phyloP scores from a whole-genome alignment of 208 protist species.

The Jaenimonas drosophilae region DNA sequence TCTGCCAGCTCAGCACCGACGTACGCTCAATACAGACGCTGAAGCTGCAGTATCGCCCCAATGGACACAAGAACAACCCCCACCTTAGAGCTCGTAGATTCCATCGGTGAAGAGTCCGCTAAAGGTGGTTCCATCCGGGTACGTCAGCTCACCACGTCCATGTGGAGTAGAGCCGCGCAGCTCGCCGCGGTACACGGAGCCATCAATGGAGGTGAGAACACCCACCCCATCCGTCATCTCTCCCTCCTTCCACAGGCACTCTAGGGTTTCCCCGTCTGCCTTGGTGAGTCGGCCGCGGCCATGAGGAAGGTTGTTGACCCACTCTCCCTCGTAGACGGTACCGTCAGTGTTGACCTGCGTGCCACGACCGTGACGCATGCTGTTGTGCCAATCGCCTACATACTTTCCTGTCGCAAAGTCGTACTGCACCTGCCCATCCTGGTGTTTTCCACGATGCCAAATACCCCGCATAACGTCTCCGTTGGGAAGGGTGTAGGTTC shows the following conservation, averaged over 20 bases:
- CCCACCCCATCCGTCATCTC: slow-evolving; percentile 40
- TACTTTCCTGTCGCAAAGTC: slow-evolving; percentile 42
- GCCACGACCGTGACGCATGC: slow-evolving; percentile 46
- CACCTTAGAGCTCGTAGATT: slow-evolving; percentile 52
- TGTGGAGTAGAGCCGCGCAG: slow-evolving; percentile 54
- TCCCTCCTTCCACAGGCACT: slow-evolving; percentile 55
- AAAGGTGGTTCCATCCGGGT: slow-evolving; percentile 78
- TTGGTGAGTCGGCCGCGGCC: slow-evolving; percentile 61
- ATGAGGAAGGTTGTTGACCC: slow-evolving; percentile 46
- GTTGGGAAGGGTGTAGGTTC: slow-evolving; percentile 57
- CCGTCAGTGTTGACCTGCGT: slow-evolving; percentile 56
- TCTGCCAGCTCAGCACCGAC: too few species aligned
- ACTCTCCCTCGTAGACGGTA: slow-evolving; percentile 78
- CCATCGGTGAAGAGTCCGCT: slow-evolving; percentile 61
- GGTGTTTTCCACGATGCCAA: slow-evolving; percentile 60
- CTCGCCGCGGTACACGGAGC: slow-evolving; percentile 70
- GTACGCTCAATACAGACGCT: too few species aligned
- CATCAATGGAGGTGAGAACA: slow-evolving; percentile 44
- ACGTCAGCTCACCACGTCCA: slow-evolving; percentile 53
- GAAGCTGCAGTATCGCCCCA: too few species aligned
- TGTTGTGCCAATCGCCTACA: slow-evolving; percentile 70
- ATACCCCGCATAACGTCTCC: slow-evolving; percentile 62
- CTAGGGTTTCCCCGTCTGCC: slow-evolving; percentile 43
- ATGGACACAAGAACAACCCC: neutral
- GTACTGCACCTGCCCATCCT: slow-evolving; percentile 61